Conservation (phyloP, 2,329 filamentous ascomycete genomes). For the Hymenoscyphus occultus region DNA sequence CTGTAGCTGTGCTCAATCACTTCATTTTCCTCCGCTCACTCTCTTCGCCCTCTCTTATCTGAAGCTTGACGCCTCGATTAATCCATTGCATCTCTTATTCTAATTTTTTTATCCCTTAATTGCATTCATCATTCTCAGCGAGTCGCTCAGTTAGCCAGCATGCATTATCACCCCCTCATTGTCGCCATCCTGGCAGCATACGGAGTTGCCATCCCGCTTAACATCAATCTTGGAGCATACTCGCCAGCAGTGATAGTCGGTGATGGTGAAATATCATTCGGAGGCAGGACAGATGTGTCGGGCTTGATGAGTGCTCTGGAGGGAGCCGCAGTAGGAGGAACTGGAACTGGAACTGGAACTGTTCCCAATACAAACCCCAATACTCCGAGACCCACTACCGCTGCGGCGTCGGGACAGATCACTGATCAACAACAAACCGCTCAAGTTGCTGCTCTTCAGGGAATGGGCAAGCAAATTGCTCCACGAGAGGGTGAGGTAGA, state of each 20-base stretch:
- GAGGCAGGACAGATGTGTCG: slow-evolving; percentile 45
- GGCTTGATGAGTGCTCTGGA: slow-evolving; percentile 46
- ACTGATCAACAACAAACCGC: slow-evolving; percentile 35
- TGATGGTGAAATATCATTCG: slow-evolving; percentile 48
- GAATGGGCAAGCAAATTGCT: slow-evolving; percentile 49
- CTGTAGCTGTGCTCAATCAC: slow-evolving; percentile 31
- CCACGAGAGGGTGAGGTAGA: slow-evolving; percentile 37
- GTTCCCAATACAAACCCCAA: slow-evolving; percentile 19
- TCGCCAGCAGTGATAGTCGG: slow-evolving; percentile 35
- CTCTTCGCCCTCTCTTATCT: slow-evolving; percentile 17
- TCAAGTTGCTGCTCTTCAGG: slow-evolving; percentile 45
- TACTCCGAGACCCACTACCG: slow-evolving; percentile 14
- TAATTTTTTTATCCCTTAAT: slow-evolving; percentile 3
- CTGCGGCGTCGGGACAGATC: slow-evolving; percentile 13
- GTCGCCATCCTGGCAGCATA: slow-evolving; percentile 35
- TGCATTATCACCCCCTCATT: slow-evolving; percentile 34
- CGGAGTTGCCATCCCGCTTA: slow-evolving; percentile 32
- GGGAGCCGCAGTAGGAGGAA: slow-evolving; percentile 45
- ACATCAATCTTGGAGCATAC: slow-evolving; percentile 24
- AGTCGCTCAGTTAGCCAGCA: slow-evolving; percentile 8
- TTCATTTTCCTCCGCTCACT: slow-evolving; percentile 18
- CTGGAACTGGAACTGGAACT: slow-evolving; percentile 31
- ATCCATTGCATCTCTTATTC: slow-evolving; percentile 13
- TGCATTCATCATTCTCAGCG: slow-evolving; percentile 12
- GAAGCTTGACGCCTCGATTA: slow-evolving; percentile 33